Evolutionary conservation across 805 yeast species (phyloP), one percentile per base, ranked within the genome.

Genomic region (Saccharomycopsis sp.): DNA sequence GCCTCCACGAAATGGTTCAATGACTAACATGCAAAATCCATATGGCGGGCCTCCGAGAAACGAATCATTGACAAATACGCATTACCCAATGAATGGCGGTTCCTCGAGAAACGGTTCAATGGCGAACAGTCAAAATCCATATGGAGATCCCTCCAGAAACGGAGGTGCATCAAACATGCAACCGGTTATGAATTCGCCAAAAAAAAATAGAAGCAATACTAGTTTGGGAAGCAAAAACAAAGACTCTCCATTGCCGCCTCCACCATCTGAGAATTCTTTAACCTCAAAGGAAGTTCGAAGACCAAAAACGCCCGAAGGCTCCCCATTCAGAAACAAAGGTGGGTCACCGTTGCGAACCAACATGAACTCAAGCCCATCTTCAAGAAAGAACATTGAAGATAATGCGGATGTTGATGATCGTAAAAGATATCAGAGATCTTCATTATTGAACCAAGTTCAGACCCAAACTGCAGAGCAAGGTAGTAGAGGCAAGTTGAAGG

Each of bases 1-100:
- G 36, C 40, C 22, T 10, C 32, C 27, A 19, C 41, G 37, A 22
- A 45, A 34, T 35, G 45, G 45, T 9, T 26, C 37, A 12, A n/a
- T 45, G 35, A 30, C 37, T 6, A 45, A 42, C 20, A 35, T 38
- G 46, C 36, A 27, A 18, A 45, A 45, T 31, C 49, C 46, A 3
- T 30, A 26, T 26, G 32, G 33, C 22, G 40, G 41, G 10, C 33
- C 37, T 33, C 43, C 45, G 3, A 34, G 46, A 19, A 40, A 42
- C 4, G 45, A 41, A 19, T 22, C 29, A 22, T 16, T 43, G 40
- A 40, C 43, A 12, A 43, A 43, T 19, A 25, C 31, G 23, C 38
- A 34, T 19, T 39, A 43, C 18, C 38, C 45, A 9, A 40, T 34
- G 38, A 18, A 18, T 32, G n/a, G 20, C 17, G n/a, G n/a, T 12